Conservation (phyloP, 306 rosid species). For the Ziziphus jujuba region DNA sequence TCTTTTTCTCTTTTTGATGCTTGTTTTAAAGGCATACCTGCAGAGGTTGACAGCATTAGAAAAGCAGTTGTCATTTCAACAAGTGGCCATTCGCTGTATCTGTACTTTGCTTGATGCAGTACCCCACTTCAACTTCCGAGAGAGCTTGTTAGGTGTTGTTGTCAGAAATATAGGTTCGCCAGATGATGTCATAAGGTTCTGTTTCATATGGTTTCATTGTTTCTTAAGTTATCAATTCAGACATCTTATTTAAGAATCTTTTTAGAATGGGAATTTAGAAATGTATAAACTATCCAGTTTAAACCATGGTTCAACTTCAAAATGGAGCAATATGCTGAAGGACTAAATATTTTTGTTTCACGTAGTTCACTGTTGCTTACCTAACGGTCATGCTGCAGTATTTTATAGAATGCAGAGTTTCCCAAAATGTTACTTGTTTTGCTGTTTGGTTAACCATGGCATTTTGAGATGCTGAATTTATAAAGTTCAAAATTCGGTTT, state of each 20-base stretch:
- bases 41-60: constrained; percentile 71
- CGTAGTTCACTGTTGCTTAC: no score
- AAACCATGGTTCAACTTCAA: not conserved
- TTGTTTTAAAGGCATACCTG: constrained; percentile 61
- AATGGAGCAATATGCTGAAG: not conserved
- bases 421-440: no score
- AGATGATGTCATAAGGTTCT: constrained; percentile 69
- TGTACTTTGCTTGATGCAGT: constrained; percentile 82
- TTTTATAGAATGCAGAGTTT: no score
- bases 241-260: not conserved
- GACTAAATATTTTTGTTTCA: not conserved
- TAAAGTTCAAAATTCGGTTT: no score
- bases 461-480: no score
- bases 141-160: constrained; percentile 69
- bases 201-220: constrained; percentile 21
- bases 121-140: constrained; percentile 87
- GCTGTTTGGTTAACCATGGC: no score
- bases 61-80: constrained; percentile 60
- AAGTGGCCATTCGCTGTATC: constrained; percentile 71
- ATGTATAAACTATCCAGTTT: not conserved
- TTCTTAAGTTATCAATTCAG: not conserved
- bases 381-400: no score
- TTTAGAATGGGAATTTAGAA: not conserved
- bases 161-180: constrained; percentile 73
- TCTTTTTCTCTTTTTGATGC: constrained; percentile 10